Percentiles rank a stretch among this genome's conserved stretches.
These are phyloP conservation scores for Kodamaea nitidulidarum DNA, from an alignment of 805 yeast species.

Conservation along the genomic window DNA sequence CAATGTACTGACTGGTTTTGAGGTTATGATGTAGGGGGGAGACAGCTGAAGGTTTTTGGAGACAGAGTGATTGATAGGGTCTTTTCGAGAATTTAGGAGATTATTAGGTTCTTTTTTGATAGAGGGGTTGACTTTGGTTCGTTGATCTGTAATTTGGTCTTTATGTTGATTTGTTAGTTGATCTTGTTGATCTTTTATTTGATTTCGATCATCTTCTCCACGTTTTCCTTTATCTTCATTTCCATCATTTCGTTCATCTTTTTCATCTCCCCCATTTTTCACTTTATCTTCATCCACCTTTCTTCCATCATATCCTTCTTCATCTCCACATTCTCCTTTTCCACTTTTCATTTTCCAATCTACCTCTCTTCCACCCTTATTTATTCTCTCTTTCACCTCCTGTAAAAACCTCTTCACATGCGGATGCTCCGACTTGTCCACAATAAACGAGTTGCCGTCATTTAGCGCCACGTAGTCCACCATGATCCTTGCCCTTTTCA, in stretches of 20 bases:
- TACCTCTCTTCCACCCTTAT: not conserved
- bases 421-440: conserved; percentile 44
- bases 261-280: conserved; percentile 3
- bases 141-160: conserved; percentile 12
- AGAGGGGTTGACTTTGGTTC: no score
- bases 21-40: not conserved
- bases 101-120: no score
- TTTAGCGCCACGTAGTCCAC: conserved; percentile 79
- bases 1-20: not conserved
- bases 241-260: conserved; percentile 3
- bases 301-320: no score
- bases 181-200: no score
- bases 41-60: no score
- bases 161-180: not conserved
- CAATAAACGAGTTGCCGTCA: conserved; percentile 58
- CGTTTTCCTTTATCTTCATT: no score
- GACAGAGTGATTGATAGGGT: no score
- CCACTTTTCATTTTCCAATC: no score
- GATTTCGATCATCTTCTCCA: no score
- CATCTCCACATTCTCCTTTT: no score
- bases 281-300: no score
- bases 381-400: not conserved
- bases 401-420: conserved; percentile 42
- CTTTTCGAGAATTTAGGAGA: no score
- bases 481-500: conserved; percentile 49